These are phyloP conservation scores for Venturia aucupariae DNA, from an alignment of 2,329 filamentous ascomycete species.

Conservation along the genomic window DNA sequence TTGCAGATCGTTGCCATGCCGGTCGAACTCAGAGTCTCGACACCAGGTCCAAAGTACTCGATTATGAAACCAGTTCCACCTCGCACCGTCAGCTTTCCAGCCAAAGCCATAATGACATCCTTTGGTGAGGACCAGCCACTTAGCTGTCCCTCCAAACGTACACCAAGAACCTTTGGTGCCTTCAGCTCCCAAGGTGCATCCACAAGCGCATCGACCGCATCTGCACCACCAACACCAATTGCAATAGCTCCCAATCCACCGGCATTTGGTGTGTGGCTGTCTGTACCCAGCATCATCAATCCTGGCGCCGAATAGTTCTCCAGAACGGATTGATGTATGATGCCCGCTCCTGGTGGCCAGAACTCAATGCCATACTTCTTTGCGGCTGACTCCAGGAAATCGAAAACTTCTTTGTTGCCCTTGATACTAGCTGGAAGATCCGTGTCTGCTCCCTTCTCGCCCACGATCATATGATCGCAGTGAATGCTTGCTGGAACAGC, in stretches of 20 bases:
- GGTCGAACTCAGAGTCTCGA: conserved; percentile 80
- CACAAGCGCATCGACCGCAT: conserved; percentile 92
- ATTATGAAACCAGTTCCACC: conserved; percentile 89
- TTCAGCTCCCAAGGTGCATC: conserved; percentile 97
- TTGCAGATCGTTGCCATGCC: conserved; percentile 90
- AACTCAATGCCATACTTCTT: conserved; percentile 93
- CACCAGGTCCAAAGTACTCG: conserved; percentile 86
- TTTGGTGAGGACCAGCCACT: conserved; percentile 90
- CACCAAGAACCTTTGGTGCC: conserved; percentile 82
- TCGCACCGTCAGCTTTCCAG: conserved; percentile 81
- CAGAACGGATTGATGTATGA: conserved; percentile 94
- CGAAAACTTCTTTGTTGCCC: conserved; percentile 94
- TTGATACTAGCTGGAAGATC: conserved; percentile 79
- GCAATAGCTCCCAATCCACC: conserved; percentile 88
- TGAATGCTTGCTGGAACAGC: conserved; percentile 96
- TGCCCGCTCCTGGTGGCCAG: conserved; percentile 87
- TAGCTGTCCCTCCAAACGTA: conserved; percentile 72
- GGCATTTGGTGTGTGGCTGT: conserved; percentile 96
- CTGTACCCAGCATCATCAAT: conserved; percentile 97
- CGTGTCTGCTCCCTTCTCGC: conserved; percentile 76
- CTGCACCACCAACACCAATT: conserved; percentile 93
- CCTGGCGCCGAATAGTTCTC: conserved; percentile 98
- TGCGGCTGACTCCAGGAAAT: conserved; percentile 87
- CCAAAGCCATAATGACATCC: conserved; percentile 85
- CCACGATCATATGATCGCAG: conserved; percentile 98